Evolutionary conservation across 495 filamentous ascomycete genomes (phyloP), one percentile per base, ranked within the genome.

Genomic region (Lophiostoma macrostomum): DNA sequence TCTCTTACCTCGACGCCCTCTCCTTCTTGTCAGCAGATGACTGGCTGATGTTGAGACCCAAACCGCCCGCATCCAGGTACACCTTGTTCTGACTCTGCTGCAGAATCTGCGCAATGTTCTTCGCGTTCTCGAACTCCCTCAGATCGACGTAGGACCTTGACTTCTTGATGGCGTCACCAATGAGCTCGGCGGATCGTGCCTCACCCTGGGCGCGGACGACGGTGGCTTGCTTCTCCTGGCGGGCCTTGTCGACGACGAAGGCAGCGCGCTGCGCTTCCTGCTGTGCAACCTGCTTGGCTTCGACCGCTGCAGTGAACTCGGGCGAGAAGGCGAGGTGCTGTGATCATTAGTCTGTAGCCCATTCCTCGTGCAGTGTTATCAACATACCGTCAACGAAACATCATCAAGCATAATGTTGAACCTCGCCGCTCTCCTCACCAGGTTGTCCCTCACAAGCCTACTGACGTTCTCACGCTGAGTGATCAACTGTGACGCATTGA

Each of bases 101-200:
- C 52, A 98, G 59, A 32, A 94, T 83, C 44, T 72, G 67, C 1
- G 93, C 94, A 68, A 98, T 94, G 16, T 82, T 79, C 61, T 87
- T 79, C 0, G 93, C 93, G 64, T 96, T 98, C 77, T 98, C 93
- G 66, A 98, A 94, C 77, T 90, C 88, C 69, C 91, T 86, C 64
- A 98, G 79, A 72, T 97, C 93, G 50, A 98, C 87, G 69, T 98
- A 98, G 52, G 86, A 87, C 72, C 90, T 85, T 71, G 81, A 91
- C 83, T 98, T 97, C 84, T 98, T 97, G 81, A 98, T 96, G 28
- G 93, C 93, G 34, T 98, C 93, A 70, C 93, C 93, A 63, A 98
- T 96, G 39, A 98, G 86, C 71, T 98, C 90, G 27, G 93, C 93
- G 38, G 93, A 97, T 60, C 93, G 88, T 34, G 93, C 93, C 74